Conservation (phyloP, 768 basidiomycete genomes). For the Rubroboletus satanas region DNA sequence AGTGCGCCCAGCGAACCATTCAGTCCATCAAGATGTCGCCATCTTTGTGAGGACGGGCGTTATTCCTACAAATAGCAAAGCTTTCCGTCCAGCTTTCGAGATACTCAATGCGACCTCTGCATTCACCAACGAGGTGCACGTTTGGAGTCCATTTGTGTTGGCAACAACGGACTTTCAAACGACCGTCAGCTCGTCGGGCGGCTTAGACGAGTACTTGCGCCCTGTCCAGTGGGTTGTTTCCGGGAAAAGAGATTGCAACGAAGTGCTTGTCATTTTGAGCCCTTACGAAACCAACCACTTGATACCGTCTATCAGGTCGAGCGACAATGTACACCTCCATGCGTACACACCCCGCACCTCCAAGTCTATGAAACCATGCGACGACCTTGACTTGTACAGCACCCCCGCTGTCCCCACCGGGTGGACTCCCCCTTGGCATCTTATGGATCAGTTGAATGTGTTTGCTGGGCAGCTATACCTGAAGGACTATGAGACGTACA, state of each 20-base stretch:
- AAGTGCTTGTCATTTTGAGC: constrained; percentile 32
- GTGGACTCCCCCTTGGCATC: neutral
- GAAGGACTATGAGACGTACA: neutral
- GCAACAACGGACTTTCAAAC: constrained; percentile 16
- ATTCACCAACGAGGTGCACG: constrained; percentile 14
- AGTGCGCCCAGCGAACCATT: constrained; percentile 22
- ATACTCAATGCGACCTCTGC: constrained; percentile 8
- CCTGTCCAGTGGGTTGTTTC: constrained; percentile 32
- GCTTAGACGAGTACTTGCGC: constrained; percentile 19
- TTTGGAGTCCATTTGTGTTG: constrained; percentile 20
- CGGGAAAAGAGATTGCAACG: neutral
- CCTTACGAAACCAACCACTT: constrained; percentile 38
- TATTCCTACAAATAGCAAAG: constrained; percentile 11
- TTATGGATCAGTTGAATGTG: constrained; percentile 1
- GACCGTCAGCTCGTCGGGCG: constrained; percentile 4
- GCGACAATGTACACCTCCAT: constrained; percentile 36
- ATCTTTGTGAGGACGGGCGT: constrained; percentile 30
- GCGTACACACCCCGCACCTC: constrained; percentile 39
- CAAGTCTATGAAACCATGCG: constrained; percentile 34
- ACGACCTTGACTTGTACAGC: constrained; percentile 25
- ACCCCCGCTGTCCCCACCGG: constrained; percentile 1
- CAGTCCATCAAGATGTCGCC: constrained; percentile 18
- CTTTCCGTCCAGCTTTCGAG: constrained; percentile 20
- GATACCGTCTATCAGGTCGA: constrained; percentile 34
- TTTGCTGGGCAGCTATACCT: neutral